Evolutionary conservation across 2,329 filamentous ascomycete species (phyloP).

Genomic region (Trichoderma atroviride): DNA sequence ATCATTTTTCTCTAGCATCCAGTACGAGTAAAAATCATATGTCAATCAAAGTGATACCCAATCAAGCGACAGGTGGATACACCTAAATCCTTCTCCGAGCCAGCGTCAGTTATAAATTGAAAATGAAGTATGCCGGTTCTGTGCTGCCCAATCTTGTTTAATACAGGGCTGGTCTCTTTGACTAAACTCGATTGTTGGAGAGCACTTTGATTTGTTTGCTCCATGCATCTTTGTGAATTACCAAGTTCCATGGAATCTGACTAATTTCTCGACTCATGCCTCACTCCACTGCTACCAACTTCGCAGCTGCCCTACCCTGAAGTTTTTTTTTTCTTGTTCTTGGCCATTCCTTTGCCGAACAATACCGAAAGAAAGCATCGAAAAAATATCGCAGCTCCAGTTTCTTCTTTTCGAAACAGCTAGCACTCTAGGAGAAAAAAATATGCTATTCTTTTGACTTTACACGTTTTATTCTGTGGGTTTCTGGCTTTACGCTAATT

Average conservation of each 20-base stretch:
- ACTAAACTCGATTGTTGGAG: not conserved
- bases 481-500: not conserved
- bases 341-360: not conserved
- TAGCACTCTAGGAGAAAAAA: not conserved
- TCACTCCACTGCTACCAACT: not conserved
- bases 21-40: constrained; percentile 4
- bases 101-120: not conserved
- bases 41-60: not conserved
- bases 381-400: not conserved
- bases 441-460: not conserved
- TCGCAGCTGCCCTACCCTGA: not conserved
- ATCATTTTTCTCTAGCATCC: not conserved
- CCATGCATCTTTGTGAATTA: not conserved
- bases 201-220: not conserved
- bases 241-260: not conserved
- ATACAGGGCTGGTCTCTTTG: not conserved
- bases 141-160: not conserved
- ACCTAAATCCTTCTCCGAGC: not conserved
- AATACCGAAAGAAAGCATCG: not conserved
- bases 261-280: not conserved
- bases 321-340: not conserved
- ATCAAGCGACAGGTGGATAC: not conserved
- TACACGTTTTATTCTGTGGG: not conserved
- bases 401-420: not conserved
- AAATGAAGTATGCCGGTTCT: not conserved